Evolutionary conservation across 257 asterid species (phyloP).

Genomic region (Ehretia macrophylla): DNA sequence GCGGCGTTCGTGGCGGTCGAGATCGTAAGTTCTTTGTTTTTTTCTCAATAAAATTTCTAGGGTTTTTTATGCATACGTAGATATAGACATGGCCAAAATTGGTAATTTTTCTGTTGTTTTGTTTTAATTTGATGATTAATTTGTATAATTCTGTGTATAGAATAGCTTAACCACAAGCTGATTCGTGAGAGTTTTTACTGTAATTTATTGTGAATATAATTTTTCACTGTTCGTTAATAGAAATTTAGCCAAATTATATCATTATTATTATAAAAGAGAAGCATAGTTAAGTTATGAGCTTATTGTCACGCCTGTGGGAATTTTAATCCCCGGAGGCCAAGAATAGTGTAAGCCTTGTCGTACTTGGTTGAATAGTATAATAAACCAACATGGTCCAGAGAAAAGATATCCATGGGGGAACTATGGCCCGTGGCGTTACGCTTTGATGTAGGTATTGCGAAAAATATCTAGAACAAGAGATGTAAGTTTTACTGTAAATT

Average conservation of each 20-base stretch:
- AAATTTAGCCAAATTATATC: neutral
- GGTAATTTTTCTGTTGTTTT: neutral
- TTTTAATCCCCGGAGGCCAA: no score
- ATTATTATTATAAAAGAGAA: neutral
- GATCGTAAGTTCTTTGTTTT: conserved; percentile 64
- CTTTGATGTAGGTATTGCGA: no score
- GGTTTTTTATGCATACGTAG: conserved; percentile 20
- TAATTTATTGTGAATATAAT: neutral
- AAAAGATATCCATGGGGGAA: no score
- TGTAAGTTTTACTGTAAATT: no score
- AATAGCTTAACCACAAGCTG: neutral
- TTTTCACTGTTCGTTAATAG: neutral
- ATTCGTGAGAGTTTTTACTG: neutral
- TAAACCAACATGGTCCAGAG: no score
- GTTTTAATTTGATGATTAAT: neutral
- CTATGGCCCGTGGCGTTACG: no score
- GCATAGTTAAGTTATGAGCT: neutral
- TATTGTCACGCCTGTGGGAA: neutral
- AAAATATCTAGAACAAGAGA: no score
- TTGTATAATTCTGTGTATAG: neutral
- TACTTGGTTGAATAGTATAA: no score
- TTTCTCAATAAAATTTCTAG: conserved; percentile 21
- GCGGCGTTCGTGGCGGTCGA: conserved; percentile 99
- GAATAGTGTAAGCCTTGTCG: no score
- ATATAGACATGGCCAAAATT: no score